Evolutionary conservation across 768 basidiomycete species (phyloP).

Genomic region (Coprinopsis sp.): DNA sequence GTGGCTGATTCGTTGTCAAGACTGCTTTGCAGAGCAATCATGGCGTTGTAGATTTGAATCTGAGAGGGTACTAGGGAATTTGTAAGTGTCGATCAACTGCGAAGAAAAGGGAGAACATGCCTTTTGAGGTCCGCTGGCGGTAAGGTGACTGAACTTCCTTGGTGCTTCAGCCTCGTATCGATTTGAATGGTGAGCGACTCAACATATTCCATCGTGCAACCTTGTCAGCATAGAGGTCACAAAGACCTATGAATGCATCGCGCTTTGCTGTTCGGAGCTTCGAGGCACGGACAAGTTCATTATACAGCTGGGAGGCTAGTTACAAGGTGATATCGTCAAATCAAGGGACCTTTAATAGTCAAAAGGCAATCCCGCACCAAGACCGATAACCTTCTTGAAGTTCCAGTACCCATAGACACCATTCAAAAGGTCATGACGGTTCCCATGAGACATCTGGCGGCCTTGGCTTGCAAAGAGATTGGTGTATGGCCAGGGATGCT

Average conservation of each 20-base stretch:
- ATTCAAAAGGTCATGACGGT: constrained; percentile 23
- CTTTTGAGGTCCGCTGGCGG: constrained; percentile 9
- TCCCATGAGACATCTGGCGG: constrained; percentile 26
- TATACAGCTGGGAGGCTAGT: background rate
- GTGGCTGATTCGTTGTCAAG: no score
- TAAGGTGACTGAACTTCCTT: constrained; percentile 10
- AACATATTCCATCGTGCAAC: constrained; percentile 5
- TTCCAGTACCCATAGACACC: constrained; percentile 21
- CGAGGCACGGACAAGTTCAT: background rate
- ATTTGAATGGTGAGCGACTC: background rate
- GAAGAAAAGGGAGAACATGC: background rate
- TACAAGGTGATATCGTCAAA: background rate
- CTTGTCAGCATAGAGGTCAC: constrained; percentile 2
- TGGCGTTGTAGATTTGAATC: constrained; percentile 8
- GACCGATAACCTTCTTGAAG: constrained; percentile 4
- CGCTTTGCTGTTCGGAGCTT: background rate
- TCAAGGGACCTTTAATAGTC: no score
- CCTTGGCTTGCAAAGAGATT: constrained; percentile 19
- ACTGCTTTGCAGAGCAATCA: constrained; percentile 8
- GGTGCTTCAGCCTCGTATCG: background rate
- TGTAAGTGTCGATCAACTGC: background rate
- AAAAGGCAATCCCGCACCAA: background rate
- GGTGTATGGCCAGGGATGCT: constrained; percentile 20
- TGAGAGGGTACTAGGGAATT: constrained; percentile 14
- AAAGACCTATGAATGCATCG: background rate